Conservation (phyloP, 2,329 filamentous ascomycete genomes). For the Pseudocercospora ulei region DNA sequence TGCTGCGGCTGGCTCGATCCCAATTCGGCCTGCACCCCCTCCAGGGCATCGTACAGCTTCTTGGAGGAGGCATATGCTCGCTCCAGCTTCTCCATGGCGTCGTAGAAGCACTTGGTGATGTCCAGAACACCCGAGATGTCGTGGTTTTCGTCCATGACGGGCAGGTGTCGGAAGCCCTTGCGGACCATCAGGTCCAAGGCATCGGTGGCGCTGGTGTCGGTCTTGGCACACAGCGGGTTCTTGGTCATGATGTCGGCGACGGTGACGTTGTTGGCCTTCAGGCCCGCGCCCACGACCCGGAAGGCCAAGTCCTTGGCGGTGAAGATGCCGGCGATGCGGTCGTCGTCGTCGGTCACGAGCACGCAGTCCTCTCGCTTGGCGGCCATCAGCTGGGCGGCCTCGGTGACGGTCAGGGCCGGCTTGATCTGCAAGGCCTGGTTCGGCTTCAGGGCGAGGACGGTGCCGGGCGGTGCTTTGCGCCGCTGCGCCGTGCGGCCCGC, state of each 20-base stretch:
- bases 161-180: slow-evolving; percentile 93
- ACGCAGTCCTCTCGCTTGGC: slow-evolving; percentile 98
- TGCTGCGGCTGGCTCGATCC: slow-evolving; percentile 94
- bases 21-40: slow-evolving; percentile 94
- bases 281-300: slow-evolving; percentile 81
- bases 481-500: slow-evolving; percentile 69
- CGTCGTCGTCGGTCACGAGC: slow-evolving; percentile 92
- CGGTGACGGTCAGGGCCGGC: slow-evolving; percentile 81
- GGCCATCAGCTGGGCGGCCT: slow-evolving; percentile 96
- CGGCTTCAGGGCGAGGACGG: slow-evolving; percentile 87
- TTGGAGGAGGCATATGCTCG: slow-evolving; percentile 95
- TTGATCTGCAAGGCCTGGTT: slow-evolving; percentile 97
- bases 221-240: slow-evolving; percentile 93
- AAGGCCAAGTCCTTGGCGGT: slow-evolving; percentile 98
- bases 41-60: slow-evolving; percentile 91
- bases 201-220: slow-evolving; percentile 95
- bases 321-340: slow-evolving; percentile 96
- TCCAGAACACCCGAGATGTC: slow-evolving; percentile 96
- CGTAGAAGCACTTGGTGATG: slow-evolving; percentile 99
- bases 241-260: slow-evolving; percentile 99
- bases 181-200: slow-evolving; percentile 95
- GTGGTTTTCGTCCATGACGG: slow-evolving; percentile 99
- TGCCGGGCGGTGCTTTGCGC: slow-evolving; percentile 89
- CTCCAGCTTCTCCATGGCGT: slow-evolving; percentile 99
- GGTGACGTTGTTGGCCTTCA: slow-evolving; percentile 80